These are phyloP conservation scores for Sambucus nigra DNA, from an alignment of 129 eudicot genomes.

Conservation along the genomic window DNA sequence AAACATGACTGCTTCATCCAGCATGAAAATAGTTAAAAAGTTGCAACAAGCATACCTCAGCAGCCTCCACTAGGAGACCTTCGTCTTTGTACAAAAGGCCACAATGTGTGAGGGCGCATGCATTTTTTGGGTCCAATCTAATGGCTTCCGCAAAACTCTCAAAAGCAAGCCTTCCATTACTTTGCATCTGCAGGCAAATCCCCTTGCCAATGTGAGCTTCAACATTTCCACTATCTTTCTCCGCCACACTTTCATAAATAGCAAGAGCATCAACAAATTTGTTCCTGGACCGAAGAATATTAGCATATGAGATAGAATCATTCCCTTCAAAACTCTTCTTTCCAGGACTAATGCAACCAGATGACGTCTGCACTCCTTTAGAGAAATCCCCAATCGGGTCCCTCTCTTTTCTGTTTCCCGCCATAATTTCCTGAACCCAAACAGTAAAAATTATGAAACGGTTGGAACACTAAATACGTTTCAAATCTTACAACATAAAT, in stretches of 20 bases:
- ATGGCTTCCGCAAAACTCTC: conserved; percentile 87
- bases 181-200: conserved; percentile 88
- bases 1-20: not conserved
- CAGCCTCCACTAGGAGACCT: conserved; percentile 84
- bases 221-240: conserved; percentile 54
- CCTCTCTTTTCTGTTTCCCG: conserved; percentile 40
- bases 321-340: conserved; percentile 48
- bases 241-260: conserved; percentile 58
- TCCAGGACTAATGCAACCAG: conserved; percentile 22
- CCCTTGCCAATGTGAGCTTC: conserved; percentile 94
- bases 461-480: too few relatives aligned
- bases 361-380: conserved; percentile 38
- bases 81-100: conserved; percentile 95
- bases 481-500: too few relatives aligned
- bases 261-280: conserved; percentile 79
- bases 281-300: conserved; percentile 91
- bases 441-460: too few relatives aligned
- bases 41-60: conserved; percentile 95
- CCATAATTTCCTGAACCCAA: too few relatives aligned
- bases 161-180: conserved; percentile 62
- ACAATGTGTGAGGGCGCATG: conserved; percentile 90
- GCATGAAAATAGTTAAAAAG: too few relatives aligned
- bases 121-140: conserved; percentile 73
- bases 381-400: conserved; percentile 25
- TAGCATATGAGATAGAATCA: conserved; percentile 77